phyloP scores from a whole-genome alignment of 768 basidiomycete species.

The Auriscalpium microsporum region DNA sequence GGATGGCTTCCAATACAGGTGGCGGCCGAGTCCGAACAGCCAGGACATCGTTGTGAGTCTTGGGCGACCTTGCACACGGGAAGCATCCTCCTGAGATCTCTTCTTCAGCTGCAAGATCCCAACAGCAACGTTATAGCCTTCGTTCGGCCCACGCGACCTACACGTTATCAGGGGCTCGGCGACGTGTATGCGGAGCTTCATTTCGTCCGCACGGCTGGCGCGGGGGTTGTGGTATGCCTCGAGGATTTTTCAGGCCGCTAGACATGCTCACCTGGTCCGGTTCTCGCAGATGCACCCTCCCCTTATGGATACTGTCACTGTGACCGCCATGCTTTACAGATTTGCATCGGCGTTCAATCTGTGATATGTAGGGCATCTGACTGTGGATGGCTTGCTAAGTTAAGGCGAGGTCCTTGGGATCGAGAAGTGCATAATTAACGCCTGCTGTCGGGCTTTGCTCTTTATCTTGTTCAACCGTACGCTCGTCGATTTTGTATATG shows the following conservation, averaged over 20 bases:
- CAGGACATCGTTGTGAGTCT: constrained; percentile 40
- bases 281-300: constrained; percentile 67
- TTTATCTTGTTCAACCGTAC: constrained; percentile 15
- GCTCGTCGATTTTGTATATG: constrained; percentile 12
- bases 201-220: constrained; percentile 69
- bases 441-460: constrained; percentile 10
- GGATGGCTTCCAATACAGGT: constrained; percentile 72
- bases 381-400: constrained; percentile 6
- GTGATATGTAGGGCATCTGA: constrained; percentile 1
- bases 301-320: constrained; percentile 82
- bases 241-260: constrained; percentile 6
- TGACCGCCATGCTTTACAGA: constrained; percentile 80
- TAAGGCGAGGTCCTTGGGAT: constrained; percentile 11
- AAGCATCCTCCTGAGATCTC: constrained; percentile 1
- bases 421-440: constrained; percentile 4
- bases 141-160: constrained; percentile 69
- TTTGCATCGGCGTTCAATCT: constrained; percentile 52
- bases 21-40: constrained; percentile 58
- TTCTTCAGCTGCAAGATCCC: constrained; percentile 58
- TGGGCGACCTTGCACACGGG: constrained; percentile 1
- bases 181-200: constrained; percentile 84
- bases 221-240: constrained; percentile 65
- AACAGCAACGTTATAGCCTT: constrained; percentile 66
- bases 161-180: constrained; percentile 71
- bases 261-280: constrained; percentile 3